phyloP scores from a whole-genome alignment of 2,329 filamentous ascomycete species.

The Aspergillus melleus region DNA sequence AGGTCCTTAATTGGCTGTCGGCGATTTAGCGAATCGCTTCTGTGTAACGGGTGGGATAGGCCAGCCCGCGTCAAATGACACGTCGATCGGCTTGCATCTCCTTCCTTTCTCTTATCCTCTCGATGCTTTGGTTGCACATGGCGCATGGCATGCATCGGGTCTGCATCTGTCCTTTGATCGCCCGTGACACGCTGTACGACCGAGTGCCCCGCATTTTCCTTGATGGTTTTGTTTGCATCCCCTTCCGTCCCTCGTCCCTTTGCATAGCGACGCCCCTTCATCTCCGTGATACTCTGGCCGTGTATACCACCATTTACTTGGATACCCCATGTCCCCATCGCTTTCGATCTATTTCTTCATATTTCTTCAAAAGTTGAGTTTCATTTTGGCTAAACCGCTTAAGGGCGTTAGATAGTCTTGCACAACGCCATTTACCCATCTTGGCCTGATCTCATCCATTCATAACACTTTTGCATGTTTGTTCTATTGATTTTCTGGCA shows the following conservation, averaged over 20 bases:
- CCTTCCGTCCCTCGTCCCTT: not conserved
- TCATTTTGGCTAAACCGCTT: not conserved
- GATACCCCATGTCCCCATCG: not conserved
- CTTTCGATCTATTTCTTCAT: not conserved
- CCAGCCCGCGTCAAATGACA: not conserved
- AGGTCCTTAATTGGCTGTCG: constrained; percentile 27
- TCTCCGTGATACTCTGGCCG: not conserved
- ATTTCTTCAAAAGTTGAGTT: not conserved
- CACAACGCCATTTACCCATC: not conserved
- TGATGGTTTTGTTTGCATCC: not conserved
- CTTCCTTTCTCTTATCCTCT: not conserved
- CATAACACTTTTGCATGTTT: not conserved
- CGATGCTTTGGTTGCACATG: not conserved
- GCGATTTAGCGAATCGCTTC: constrained; percentile 9
- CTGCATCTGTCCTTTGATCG: not conserved
- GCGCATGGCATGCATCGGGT: not conserved
- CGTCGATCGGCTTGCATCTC: not conserved
- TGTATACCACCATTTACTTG: not conserved
- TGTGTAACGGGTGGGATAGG: not conserved
- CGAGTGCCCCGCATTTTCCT: not conserved
- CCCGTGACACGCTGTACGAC: not conserved
- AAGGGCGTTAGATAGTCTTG: not conserved
- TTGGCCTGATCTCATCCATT: not conserved
- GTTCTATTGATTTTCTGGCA: not conserved
- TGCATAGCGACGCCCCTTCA: too few relatives aligned